Percentiles rank a stretch among this genome's conserved stretches.
Conservation (phyloP, 2,329 filamentous ascomycete genomes). For the Aspergillus quadrilineatus region DNA sequence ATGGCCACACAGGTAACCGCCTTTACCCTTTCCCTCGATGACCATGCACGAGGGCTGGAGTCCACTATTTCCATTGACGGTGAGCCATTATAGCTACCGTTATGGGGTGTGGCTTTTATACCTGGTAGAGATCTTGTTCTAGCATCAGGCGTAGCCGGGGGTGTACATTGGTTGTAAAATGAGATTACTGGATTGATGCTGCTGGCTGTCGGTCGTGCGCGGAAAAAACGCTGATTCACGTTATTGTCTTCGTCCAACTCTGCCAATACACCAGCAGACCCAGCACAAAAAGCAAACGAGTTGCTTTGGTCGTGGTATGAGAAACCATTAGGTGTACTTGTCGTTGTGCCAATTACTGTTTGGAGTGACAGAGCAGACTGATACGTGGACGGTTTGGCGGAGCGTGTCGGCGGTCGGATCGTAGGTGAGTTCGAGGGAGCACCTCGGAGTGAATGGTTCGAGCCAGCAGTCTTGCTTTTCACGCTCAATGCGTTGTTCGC, state of each 20-base stretch:
- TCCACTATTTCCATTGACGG: constrained; percentile 59
- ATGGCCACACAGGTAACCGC: constrained; percentile 87
- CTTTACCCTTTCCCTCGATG: constrained; percentile 88
- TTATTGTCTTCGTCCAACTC: constrained; percentile 66
- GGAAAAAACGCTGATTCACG: constrained; percentile 80
- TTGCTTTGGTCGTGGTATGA: constrained; percentile 69
- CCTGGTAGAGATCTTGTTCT: constrained; percentile 60
- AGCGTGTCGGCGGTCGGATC: constrained; percentile 61
- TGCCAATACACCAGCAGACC: constrained; percentile 88
- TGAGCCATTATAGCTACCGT: constrained; percentile 45
- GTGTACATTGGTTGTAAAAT: constrained; percentile 57
- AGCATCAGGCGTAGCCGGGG: constrained; percentile 54
- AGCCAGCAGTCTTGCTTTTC: constrained; percentile 37
- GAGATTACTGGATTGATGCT: constrained; percentile 63
- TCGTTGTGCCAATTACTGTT: constrained; percentile 88
- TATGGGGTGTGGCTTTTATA: constrained; percentile 50
- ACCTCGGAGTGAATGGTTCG: constrained; percentile 55
- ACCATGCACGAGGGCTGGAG: constrained; percentile 69
- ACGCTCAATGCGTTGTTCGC: constrained; percentile 34
- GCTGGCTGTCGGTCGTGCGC: constrained; percentile 70
- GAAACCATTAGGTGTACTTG: constrained; percentile 79
- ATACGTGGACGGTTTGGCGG: constrained; percentile 51
- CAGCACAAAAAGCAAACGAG: constrained; percentile 85
- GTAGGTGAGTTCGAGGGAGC: constrained; percentile 78
- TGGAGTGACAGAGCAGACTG: constrained; percentile 65